Evolutionary conservation across 306 rosid genomes (phyloP).

Genomic region (Alnus rubra): DNA sequence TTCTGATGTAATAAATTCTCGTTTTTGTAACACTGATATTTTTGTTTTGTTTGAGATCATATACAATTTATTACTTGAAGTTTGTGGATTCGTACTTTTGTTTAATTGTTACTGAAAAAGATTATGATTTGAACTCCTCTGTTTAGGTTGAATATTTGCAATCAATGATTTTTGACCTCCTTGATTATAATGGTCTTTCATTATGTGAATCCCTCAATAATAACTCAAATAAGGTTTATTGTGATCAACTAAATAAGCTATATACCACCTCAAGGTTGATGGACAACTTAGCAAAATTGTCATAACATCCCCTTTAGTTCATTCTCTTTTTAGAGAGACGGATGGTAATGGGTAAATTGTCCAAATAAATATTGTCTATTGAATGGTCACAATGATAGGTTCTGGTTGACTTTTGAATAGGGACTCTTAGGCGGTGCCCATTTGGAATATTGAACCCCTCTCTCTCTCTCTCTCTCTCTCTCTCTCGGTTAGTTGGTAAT

Average conservation of each 20-base stretch:
- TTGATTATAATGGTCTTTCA: too few relatives aligned
- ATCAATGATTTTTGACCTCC: neutral
- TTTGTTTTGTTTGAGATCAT: neutral
- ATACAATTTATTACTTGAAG: neutral
- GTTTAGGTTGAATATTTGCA: too few relatives aligned
- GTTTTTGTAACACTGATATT: neutral
- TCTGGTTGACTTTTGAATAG: slow-evolving; percentile 51
- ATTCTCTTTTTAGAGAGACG: slow-evolving; percentile 46
- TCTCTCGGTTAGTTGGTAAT: slow-evolving; percentile 30
- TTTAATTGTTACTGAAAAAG: neutral
- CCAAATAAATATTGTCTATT: slow-evolving; percentile 33
- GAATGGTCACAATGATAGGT: slow-evolving; percentile 36
- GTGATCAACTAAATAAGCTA: too few relatives aligned
- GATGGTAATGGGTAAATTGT: slow-evolving; percentile 42
- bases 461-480: slow-evolving; percentile 9
- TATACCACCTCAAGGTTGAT: slow-evolving; percentile 3
- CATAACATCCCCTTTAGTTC: slow-evolving; percentile 27
- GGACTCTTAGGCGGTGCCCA: slow-evolving; percentile 35
- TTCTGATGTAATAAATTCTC: neutral
- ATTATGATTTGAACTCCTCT: neutral
- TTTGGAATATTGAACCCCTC: neutral
- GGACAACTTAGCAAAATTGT: slow-evolving; percentile 17
- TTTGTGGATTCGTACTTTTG: neutral
- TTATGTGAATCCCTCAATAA: too few relatives aligned
- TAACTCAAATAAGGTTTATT: too few relatives aligned